Evolutionary conservation across 108 stramenopile species (phyloP), one percentile per base, ranked within the genome.

Genomic region (Ochromonas danica): DNA sequence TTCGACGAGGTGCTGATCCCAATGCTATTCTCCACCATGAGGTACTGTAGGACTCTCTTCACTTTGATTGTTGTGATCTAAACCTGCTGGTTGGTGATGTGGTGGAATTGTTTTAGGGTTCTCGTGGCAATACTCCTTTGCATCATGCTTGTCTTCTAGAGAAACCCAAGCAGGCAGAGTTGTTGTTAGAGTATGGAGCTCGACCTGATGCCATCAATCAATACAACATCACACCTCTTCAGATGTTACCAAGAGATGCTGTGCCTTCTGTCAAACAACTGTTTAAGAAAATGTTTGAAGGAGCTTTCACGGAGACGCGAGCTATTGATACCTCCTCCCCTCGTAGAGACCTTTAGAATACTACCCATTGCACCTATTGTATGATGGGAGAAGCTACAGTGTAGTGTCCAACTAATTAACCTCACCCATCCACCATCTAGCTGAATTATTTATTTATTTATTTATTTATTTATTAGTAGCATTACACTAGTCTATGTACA

Each of bases 251-350:
- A 10, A 33, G 40, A 41, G 31, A 36, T 25, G 72, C 72, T 42
- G 72, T 75, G 3, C 43, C 72, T 45, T 75, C 72, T 6, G 38
- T 33, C 3, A 75, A 42, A 41, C 72, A 35, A 6, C 38, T 30
- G 6, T 75, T 75, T 41, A 75, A 75, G 51, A 45, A 60, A 45
- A 75, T 75, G 40, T 75, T 75, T 60, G 72, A 75, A 33, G 72
- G 6, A 28, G 51, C 51, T 57, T 57, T 57, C 17, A 57, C 10
- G 51, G 22, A 57, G 22, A 22, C 51, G 22, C 51, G 51, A 17
- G 51, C 10, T n/a, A n/a, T n/a, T n/a, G n/a, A n/a, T n/a, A n/a
- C n/a, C n/a, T n/a, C n/a, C n/a, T n/a, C n/a, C n/a, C n/a, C n/a
- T n/a, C n/a, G n/a, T n/a, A n/a, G n/a, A n/a, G n/a, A n/a, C n/a